phyloP scores from a whole-genome alignment of 306 rosid species.

The Begonia loranthoides region DNA sequence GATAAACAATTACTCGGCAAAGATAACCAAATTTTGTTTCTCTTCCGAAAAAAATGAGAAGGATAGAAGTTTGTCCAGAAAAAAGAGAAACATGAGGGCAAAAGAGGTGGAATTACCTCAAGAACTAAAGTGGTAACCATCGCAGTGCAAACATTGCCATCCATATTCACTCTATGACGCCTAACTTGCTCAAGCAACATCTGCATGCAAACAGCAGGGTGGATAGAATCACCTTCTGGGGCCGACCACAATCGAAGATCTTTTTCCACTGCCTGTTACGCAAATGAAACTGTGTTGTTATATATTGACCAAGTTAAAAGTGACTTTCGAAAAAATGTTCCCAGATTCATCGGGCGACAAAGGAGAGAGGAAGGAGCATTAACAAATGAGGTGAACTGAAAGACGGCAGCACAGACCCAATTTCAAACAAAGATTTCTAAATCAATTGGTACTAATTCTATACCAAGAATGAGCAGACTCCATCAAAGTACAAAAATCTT shows the following conservation, averaged over 20 bases:
- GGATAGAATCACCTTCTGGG: conserved; percentile 16
- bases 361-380: too few relatives aligned
- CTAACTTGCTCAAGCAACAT: conserved; percentile 70
- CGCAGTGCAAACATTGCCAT: conserved; percentile 57
- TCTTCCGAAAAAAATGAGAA: neutral
- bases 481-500: too few relatives aligned
- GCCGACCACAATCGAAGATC: conserved; percentile 39
- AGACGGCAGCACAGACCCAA: too few relatives aligned
- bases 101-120: conserved; percentile 37
- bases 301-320: neutral
- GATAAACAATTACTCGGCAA: too few relatives aligned
- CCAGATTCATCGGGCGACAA: too few relatives aligned
- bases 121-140: conserved; percentile 79
- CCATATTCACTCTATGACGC: conserved; percentile 53
- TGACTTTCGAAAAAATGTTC: too few relatives aligned
- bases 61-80: neutral
- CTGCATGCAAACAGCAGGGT: conserved; percentile 55
- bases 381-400: too few relatives aligned
- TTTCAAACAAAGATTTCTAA: too few relatives aligned
- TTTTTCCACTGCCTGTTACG: conserved; percentile 55
- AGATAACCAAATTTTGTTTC: too few relatives aligned
- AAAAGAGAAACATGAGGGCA: conserved; percentile 1
- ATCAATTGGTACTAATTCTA: too few relatives aligned
- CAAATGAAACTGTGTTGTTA: neutral
- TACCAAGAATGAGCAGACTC: too few relatives aligned